These are phyloP conservation scores for Westerdykella ornata DNA, from an alignment of 2,329 filamentous ascomycete species.

Conservation along the genomic window DNA sequence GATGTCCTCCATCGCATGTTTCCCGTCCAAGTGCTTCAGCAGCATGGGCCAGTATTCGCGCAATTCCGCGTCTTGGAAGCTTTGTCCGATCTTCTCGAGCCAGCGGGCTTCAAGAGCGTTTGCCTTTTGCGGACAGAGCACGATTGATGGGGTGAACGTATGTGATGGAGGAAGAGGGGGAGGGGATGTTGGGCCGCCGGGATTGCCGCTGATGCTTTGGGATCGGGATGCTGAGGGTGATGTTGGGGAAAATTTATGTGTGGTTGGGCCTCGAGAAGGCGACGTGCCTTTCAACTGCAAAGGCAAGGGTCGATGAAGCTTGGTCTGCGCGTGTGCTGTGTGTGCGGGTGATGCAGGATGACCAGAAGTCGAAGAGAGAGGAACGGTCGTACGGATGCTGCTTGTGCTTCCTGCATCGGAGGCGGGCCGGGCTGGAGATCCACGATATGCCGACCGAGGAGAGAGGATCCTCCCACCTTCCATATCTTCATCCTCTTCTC, in stretches of 20 bases:
- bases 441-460: constrained; percentile 18
- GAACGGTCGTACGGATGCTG: constrained; percentile 32
- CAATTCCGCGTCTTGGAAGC: constrained; percentile 43
- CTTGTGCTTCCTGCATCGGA: constrained; percentile 34
- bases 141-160: constrained; percentile 35
- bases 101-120: constrained; percentile 71
- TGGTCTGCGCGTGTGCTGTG: constrained; percentile 20
- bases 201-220: no score
- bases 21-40: constrained; percentile 82
- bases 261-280: constrained; percentile 13
- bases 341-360: constrained; percentile 12
- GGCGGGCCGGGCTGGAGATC: constrained; percentile 22
- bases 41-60: constrained; percentile 65
- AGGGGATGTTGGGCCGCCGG: constrained; percentile 1
- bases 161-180: constrained; percentile 15
- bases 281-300: constrained; percentile 30
- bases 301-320: constrained; percentile 27
- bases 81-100: constrained; percentile 42
- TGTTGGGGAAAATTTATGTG: constrained; percentile 13
- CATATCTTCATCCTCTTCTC: constrained; percentile 20
- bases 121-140: constrained; percentile 71
- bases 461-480: constrained; percentile 27
- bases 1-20: constrained; percentile 77
- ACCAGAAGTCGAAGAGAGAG: constrained; percentile 6
- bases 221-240: constrained; percentile 1